phyloP scores from a whole-genome alignment of 306 rosid species.

The Fragaria nilgerrensis region DNA sequence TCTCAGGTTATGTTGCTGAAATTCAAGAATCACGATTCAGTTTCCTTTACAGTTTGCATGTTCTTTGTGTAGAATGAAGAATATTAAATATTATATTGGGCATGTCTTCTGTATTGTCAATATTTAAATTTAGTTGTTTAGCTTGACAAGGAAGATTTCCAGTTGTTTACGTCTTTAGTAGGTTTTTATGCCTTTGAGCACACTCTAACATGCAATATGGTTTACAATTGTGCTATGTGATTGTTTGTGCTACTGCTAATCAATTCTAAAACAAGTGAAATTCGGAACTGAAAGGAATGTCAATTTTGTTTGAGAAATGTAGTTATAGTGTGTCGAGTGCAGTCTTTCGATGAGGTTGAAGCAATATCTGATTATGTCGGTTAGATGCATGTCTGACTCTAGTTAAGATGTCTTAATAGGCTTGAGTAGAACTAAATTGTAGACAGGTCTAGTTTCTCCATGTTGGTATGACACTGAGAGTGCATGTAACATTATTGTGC shows the following conservation, averaged over 20 bases:
- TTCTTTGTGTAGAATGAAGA: not conserved
- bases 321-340: not conserved
- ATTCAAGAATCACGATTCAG: not conserved
- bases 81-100: not conserved
- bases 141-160: not conserved
- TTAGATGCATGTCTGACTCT: not conserved
- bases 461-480: not conserved
- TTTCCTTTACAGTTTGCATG: not conserved
- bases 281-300: not conserved
- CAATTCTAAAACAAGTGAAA: not conserved
- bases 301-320: not conserved
- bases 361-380: not conserved
- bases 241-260: not conserved
- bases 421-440: not conserved
- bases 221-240: not conserved
- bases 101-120: not conserved
- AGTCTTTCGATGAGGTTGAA: not conserved
- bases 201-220: not conserved
- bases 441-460: not conserved
- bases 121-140: not conserved
- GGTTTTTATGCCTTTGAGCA: not conserved
- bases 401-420: too few relatives aligned
- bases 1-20: not conserved
- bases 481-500: not conserved
- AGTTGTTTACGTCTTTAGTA: not conserved